A percentile compares a stretch with the other conserved stretches of the same genome.
Conservation (phyloP, 495 filamentous ascomycete genomes). For the Aspergillus ostianus region DNA sequence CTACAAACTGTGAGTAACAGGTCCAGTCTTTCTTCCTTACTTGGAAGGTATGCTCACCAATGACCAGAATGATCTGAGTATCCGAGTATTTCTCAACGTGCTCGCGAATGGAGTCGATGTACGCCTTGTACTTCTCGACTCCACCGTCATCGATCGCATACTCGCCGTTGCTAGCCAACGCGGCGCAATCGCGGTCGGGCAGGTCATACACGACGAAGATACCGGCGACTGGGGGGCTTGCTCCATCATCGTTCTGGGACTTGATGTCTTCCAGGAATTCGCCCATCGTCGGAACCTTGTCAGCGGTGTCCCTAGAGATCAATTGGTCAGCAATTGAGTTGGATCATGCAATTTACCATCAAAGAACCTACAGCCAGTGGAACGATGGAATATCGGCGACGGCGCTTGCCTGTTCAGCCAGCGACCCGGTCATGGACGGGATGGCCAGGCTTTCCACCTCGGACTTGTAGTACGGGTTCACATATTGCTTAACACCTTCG, state of each 20-base stretch:
- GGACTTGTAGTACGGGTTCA: constrained; percentile 58
- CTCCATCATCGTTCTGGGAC: constrained; percentile 54
- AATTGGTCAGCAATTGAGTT: constrained; percentile 1
- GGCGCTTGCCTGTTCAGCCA: constrained; percentile 38
- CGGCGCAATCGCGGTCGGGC: constrained; percentile 75
- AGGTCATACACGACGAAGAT: constrained; percentile 75
- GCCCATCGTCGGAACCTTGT: constrained; percentile 59
- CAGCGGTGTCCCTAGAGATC: constrained; percentile 49
- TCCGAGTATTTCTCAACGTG: constrained; percentile 30
- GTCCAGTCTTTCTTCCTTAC: constrained; percentile 12
- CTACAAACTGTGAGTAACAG: constrained; percentile 49
- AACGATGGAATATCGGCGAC: constrained; percentile 68
- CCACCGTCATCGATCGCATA: constrained; percentile 59
- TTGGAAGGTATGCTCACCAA: constrained; percentile 53
- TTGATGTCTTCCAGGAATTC: constrained; percentile 54
- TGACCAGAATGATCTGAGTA: constrained; percentile 41
- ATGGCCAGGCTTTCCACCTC: constrained; percentile 52
- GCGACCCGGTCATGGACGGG: constrained; percentile 42
- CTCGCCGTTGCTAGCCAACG: constrained; percentile 75
- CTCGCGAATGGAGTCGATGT: constrained; percentile 60
- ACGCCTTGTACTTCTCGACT: constrained; percentile 64
- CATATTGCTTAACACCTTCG: constrained; percentile 51
- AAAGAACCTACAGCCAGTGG: constrained; percentile 61
- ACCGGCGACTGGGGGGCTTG: constrained; percentile 42
- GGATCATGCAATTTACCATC: not conserved